Base-by-base conservation (phyloP, 306 rosid genomes). In the Malus asiatica region DNA sequence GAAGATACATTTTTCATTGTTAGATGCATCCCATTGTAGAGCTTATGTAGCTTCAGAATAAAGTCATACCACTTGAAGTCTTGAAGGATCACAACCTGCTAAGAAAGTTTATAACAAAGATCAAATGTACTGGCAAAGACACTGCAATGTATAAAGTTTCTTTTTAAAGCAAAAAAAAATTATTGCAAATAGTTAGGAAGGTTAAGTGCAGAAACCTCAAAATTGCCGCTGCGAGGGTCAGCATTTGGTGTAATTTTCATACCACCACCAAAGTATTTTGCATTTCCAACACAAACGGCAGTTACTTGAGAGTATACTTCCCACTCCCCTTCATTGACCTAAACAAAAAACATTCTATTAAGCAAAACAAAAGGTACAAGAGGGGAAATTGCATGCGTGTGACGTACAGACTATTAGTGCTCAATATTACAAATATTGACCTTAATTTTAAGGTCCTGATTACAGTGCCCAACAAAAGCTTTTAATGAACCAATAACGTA, bases 221-320 rank as follows among this genome's bases (percentile, higher is more conserved):
- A 81, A 68, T 72, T 83, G 74, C 96, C 93, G 16, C 68, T 90
- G 77, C 42, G 68, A 66, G 98, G 98, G 75, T 87, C 85, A 11
- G 93, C 93, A 71, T 89, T 90, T 62, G 98, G 98, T 27, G 94
- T 78, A 52, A 95, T 92, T 86, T 90, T 95, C 98, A 95, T 95
- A 80, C 98, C 98, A 55, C 97, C 98, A 15, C 98, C 98, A 25
- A 95, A 95, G 77, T 90, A 95, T 80, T 92, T 95, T 69, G 89
- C 98, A 84, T 95, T 95, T 63, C 98, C 98, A 23, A 87, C 72
- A 76, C 98, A 92, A 76, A 95, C 64, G 67, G 97, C 94, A 14
- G 98, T 95, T 74, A 90, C 96, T 85, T 84, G 87, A 72, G 96
- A 81, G 82, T 59, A 90, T 45, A 55, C 80, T 75, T 90, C 88